Percentiles rank a stretch among this genome's conserved stretches.
phyloP scores from a whole-genome alignment of 805 yeast genomes.

The Kregervanrija delftensis region DNA sequence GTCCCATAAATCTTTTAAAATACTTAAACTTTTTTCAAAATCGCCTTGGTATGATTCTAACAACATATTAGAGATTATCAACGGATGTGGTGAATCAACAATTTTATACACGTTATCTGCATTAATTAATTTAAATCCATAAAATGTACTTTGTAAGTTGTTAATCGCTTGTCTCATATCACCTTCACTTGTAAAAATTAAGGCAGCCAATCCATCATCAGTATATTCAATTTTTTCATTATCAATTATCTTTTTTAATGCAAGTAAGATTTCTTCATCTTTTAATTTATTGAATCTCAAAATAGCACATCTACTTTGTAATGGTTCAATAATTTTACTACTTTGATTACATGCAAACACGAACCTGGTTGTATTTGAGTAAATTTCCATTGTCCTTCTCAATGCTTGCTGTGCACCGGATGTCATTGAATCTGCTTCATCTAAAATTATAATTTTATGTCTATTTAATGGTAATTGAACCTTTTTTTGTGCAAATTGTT shows the following conservation, averaged over 20 bases:
- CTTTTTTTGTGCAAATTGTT: conserved; percentile 93
- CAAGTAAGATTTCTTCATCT: conserved; percentile 77
- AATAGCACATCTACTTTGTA: conserved; percentile 95
- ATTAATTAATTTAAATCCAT: conserved; percentile 89
- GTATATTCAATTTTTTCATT: conserved; percentile 61
- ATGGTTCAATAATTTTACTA: conserved; percentile 90
- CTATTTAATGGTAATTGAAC: conserved; percentile 81
- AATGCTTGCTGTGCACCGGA: conserved; percentile 93
- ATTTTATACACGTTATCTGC: conserved; percentile 90
- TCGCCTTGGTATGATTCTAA: conserved; percentile 25
- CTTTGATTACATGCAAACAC: conserved; percentile 98
- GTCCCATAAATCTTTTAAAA: conserved; percentile 67
- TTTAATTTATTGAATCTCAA: conserved; percentile 73
- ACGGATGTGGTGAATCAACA: conserved; percentile 95
- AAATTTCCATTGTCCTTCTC: conserved; percentile 92
- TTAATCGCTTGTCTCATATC: conserved; percentile 98
- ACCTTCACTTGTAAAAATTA: conserved; percentile 93
- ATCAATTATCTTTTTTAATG: conserved; percentile 65
- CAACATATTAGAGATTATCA: conserved; percentile 68
- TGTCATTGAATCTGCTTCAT: conserved; percentile 98
- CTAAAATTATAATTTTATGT: conserved; percentile 88
- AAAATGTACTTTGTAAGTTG: conserved; percentile 86
- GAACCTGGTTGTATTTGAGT: conserved; percentile 91
- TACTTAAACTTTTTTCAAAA: conserved; percentile 60
- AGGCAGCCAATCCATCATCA: conserved; percentile 87